These are phyloP conservation scores for Pseudoneurospora amorphoporcata DNA, from an alignment of 495 filamentous ascomycete genomes.

Conservation along the genomic window DNA sequence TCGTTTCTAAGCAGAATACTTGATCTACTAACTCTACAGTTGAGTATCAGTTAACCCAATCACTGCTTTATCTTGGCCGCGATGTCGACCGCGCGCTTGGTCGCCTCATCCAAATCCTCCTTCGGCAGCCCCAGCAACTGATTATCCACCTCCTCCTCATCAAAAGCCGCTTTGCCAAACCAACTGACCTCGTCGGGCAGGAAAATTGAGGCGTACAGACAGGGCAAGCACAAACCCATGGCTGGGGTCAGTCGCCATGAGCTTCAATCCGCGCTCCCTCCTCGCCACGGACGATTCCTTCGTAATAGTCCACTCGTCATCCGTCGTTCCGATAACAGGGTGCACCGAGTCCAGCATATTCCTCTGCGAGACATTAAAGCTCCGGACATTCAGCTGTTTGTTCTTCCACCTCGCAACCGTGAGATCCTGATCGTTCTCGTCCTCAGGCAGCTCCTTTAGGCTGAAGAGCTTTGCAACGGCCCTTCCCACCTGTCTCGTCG, in stretches of 20 bases:
- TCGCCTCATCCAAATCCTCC: conserved; percentile 51
- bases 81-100: conserved; percentile 30
- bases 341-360: conserved; percentile 38
- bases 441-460: conserved; percentile 31
- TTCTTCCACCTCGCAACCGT: conserved; percentile 29
- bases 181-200: conserved; percentile 32
- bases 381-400: conserved; percentile 27
- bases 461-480: conserved; percentile 30
- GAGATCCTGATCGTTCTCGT: conserved; percentile 23
- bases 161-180: background rate
- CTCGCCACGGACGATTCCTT: conserved; percentile 33
- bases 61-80: background rate
- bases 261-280: conserved; percentile 28
- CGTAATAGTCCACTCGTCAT: conserved; percentile 47
- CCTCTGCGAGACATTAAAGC: conserved; percentile 35
- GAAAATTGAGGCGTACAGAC: conserved; percentile 46
- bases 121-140: conserved; percentile 40
- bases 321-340: conserved; percentile 42
- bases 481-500: conserved; percentile 33
- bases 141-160: conserved; percentile 38
- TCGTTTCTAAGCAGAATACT: background rate
- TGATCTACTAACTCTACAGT: background rate
- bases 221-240: conserved; percentile 40
- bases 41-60: background rate
- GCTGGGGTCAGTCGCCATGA: conserved; percentile 32